Evolutionary conservation across 306 rosid genomes (phyloP).

Genomic region (Vigna trinervia): DNA sequence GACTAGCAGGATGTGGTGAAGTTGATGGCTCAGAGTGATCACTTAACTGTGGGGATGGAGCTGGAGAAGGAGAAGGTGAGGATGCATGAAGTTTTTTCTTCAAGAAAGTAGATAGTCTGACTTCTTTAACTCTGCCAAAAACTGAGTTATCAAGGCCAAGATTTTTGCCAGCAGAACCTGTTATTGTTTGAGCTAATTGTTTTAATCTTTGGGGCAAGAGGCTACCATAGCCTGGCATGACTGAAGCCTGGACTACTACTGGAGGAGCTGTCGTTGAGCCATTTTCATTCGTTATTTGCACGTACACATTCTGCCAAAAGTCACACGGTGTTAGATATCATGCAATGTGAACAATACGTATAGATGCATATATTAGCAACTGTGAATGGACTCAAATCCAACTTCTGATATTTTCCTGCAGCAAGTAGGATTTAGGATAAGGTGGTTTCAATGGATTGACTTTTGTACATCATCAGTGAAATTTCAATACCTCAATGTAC

Average conservation of each 20-base stretch:
- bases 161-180: constrained; percentile 60
- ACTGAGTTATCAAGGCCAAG: constrained; percentile 77
- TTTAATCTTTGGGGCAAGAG: constrained; percentile 70
- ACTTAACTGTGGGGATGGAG: constrained; percentile 63
- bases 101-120: constrained; percentile 70
- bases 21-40: constrained; percentile 48
- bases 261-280: constrained; percentile 75
- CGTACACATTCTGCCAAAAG: constrained; percentile 70
- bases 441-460: background rate
- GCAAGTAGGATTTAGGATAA: constrained; percentile 19
- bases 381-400: constrained; percentile 18
- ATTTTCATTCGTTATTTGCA: constrained; percentile 67
- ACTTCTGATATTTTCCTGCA: constrained; percentile 12
- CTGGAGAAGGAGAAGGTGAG: constrained; percentile 74
- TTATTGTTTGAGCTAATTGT: constrained; percentile 73
- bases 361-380: constrained; percentile 8
- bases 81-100: constrained; percentile 54
- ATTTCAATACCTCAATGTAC: constrained; percentile 15
- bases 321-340: constrained; percentile 1
- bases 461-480: background rate
- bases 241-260: constrained; percentile 74
- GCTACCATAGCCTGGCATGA: constrained; percentile 58
- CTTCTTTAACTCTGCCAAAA: constrained; percentile 80
- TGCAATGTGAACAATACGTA: background rate
- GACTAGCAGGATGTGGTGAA: constrained; percentile 53